Base-by-base conservation (phyloP, 805 yeast species). In the Hanseniaspora guilliermondii region DNA sequence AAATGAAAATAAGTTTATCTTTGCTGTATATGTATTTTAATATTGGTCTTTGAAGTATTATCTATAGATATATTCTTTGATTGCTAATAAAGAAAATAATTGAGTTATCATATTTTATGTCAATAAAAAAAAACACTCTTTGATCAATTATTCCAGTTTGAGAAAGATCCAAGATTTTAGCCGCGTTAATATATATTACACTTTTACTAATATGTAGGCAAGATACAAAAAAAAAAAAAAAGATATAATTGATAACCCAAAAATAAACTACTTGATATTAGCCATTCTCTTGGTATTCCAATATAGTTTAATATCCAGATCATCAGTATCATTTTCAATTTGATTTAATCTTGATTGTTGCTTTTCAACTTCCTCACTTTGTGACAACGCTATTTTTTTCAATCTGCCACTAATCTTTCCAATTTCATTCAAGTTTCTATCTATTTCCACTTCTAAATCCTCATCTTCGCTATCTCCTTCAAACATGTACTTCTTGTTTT, bases 381-480 rank as follows among this genome's bases (percentile, higher is more conserved):
- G 80, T 3, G 85, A 73, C 56, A 74, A 64, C 2, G 97, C 96
- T 53, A 86, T 73, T 58, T 74, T 77, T 65, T 80, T 83, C 68
- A 91, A 76, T 57, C 88, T 79, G 53, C 75, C 75, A 33, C 95
- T 78, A 56, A 83, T 77, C 40, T 74, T 75, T 12, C 78, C 76
- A 48, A 93, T 84, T 65, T 83, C 87, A 61, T 85, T 89, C 67
- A 91, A 72, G 63, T 93, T 93, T 58, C 77, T 70, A 53, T 88
- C 89, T 60, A 88, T 79, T 67, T 89, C 96, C 58, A 83, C 78
- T 65, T 91, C 97, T 78, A 87, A 78, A 60, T 82, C 93, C 62
- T 88, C 95, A 67, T 93, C 97, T 65, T 91, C 97, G 49, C 81
- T 80, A 68, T 91, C 97, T 48, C 84, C 85, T 64, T 87, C 96